These are phyloP conservation scores for Sechiopsis laciniata DNA, from an alignment of 306 rosid genomes.

Conservation along the genomic window DNA sequence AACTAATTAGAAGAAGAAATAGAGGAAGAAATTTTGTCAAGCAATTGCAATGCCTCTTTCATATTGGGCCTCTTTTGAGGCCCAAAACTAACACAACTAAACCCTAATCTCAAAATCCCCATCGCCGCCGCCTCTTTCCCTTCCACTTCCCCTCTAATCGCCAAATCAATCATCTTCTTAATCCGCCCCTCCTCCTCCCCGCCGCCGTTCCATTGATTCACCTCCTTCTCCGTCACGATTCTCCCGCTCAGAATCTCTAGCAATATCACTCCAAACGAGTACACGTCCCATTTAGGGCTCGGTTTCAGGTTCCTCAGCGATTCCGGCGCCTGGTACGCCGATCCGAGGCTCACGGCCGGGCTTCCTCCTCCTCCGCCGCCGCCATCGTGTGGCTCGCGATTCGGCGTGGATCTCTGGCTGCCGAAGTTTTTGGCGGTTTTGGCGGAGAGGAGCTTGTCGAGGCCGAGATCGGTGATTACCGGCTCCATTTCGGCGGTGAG, in stretches of 20 bases:
- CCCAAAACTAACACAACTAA: constrained; percentile 50
- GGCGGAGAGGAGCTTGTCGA: constrained; percentile 43
- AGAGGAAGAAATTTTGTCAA: constrained; percentile 36
- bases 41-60: constrained; percentile 69
- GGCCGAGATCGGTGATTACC: constrained; percentile 61
- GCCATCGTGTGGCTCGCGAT: constrained; percentile 19
- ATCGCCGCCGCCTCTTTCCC: constrained; percentile 47
- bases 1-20: constrained; percentile 1
- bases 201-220: constrained; percentile 42
- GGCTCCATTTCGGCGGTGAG: constrained; percentile 63
- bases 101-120: constrained; percentile 59
- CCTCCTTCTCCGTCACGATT: constrained; percentile 48
- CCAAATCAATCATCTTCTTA: constrained; percentile 50
- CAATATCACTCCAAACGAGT: constrained; percentile 73
- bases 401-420: constrained; percentile 32
- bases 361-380: constrained; percentile 27
- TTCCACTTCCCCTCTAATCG: constrained; percentile 48
- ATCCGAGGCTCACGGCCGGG: constrained; percentile 24
- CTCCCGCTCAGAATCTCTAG: constrained; percentile 69
- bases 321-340: constrained; percentile 73
- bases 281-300: constrained; percentile 72
- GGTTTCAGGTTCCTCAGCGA: constrained; percentile 52
- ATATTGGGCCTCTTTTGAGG: constrained; percentile 81
- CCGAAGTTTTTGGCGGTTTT: constrained; percentile 31
- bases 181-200: constrained; percentile 56